Evolutionary conservation across 2,329 filamentous ascomycete genomes (phyloP), one percentile per base, ranked within the genome.

Genomic region (Stachybotrys elegans): DNA sequence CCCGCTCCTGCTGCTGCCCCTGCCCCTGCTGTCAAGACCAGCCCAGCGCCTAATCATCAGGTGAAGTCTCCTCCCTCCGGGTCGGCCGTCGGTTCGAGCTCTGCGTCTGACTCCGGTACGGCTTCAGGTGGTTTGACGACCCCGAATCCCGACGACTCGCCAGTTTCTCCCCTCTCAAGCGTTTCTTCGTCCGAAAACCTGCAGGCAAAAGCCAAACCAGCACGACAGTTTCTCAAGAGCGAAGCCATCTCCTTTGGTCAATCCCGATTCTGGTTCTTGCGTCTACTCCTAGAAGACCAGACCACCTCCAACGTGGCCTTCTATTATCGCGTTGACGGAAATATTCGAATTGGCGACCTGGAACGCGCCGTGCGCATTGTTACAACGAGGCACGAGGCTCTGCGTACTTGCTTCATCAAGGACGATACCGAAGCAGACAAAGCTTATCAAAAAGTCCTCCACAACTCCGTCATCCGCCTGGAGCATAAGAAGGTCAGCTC

Each of bases 231-330:
- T 20, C 12, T 43, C 16, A 49, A 43, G 40, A 50, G 25, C 16
- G 53, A 48, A 37, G 57, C 42, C 7, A 63, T 72, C 46, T 70
- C 69, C 4, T 58, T 59, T n/a, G 61, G 54, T 7, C 70, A 73
- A 48, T 56, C 61, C 0, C 55, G 67, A 0, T 68, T 72, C 47
- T 74, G 67, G 67, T 68, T 70, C 45, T 46, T 67, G 0, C 47
- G 49, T 4, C 45, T 54, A 6, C 57, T 54, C 4, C 21, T 70
- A 3, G 47, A 67, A 7, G 62, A 73, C 38, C 55, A 56, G 7
- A 66, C 62, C 0, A 62, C 64, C 2, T 67, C 62, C 47, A 76
- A 76, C 48, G 56, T 66, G 22, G 60, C 66, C 1, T 49, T 59
- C 2, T 52, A 40, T 1, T 55, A 60, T 43, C 46, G 56, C 2